Evolutionary conservation across 2,329 filamentous ascomycete genomes (phyloP).

Genomic region (Xenosphaeropsis pyriputrescens): DNA sequence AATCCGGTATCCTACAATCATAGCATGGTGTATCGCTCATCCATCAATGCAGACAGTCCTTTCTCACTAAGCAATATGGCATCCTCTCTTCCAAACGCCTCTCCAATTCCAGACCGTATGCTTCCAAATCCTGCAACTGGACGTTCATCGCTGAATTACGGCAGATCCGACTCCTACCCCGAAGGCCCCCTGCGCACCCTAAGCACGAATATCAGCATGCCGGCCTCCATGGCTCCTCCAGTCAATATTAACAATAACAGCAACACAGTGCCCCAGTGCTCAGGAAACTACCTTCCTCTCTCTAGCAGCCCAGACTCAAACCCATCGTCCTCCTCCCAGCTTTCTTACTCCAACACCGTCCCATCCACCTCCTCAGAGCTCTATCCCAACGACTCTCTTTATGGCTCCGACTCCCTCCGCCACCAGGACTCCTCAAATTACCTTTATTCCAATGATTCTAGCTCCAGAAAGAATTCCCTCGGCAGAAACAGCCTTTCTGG

Average conservation of each 20-base stretch:
- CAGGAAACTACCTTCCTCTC: conserved; percentile 4
- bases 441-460: neutral
- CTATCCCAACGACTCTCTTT: neutral
- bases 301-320: conserved; percentile 13
- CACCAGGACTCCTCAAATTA: neutral
- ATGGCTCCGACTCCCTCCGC: neutral
- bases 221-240: neutral
- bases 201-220: neutral
- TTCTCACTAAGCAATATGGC: neutral
- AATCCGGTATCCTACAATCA: neutral
- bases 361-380: neutral
- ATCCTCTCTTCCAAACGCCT: neutral
- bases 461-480: neutral
- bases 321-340: conserved; percentile 6
- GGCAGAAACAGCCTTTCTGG: neutral
- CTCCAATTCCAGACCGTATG: conserved; percentile 10
- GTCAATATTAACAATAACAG: neutral
- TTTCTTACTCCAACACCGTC: neutral
- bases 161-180: neutral
- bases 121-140: conserved; percentile 11
- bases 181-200: conserved; percentile 3
- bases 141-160: conserved; percentile 2
- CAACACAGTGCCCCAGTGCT: neutral
- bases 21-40: neutral
- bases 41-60: neutral